Evolutionary conservation across 2,329 filamentous ascomycete species (phyloP), one percentile per base, ranked within the genome.

Genomic region (Apiospora sp.): DNA sequence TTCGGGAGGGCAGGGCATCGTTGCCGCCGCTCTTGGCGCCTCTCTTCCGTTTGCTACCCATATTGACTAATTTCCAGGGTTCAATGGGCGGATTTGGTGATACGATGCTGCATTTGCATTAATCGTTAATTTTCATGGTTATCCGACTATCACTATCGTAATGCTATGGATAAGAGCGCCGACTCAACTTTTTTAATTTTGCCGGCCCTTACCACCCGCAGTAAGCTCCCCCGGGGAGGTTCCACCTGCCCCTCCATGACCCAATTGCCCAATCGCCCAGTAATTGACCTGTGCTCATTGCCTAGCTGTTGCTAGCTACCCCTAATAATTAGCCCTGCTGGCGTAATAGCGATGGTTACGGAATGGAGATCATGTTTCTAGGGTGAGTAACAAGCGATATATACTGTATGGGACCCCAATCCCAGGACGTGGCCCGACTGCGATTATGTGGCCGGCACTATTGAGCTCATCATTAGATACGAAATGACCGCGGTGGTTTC

Each of bases 11-110:
- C 72, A 81, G 81, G 61, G 34, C 71, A 48, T 77, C 77, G 30
- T 58, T 49, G 43, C 54, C 27, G 44, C 41, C 43, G 74, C 82
- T 82, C 72, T 81, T 82, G 71, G 78, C 73, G 14, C 79, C 76
- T 69, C 84, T 82, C 80, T 87, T 87, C 67, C 84, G 81, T 78
- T 87, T 87, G 70, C 74, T 76, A 51, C 79, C 83, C 84, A 86
- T 86, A 69, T 70, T 75, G 54, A 71, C 72, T 37, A n/a, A 22
- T 68, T n/a, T 48, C 22, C 58, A 41, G 58, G 34, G 34, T 64
- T 34, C 58, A 64, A 72, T 74, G 67, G 67, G 67, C 19, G 70
- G 41, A n/a, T 68, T 46, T 27, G 67, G 12, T 22, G 67, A 27
- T 43, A 68, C 67, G 41, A 68, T 68, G 67, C 58, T 64, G 58